A percentile compares a stretch with the other conserved stretches of the same genome.
These are phyloP conservation scores for Trametes hirsuta DNA, from an alignment of 1,284 basidiomycete species.

Conservation along the genomic window DNA sequence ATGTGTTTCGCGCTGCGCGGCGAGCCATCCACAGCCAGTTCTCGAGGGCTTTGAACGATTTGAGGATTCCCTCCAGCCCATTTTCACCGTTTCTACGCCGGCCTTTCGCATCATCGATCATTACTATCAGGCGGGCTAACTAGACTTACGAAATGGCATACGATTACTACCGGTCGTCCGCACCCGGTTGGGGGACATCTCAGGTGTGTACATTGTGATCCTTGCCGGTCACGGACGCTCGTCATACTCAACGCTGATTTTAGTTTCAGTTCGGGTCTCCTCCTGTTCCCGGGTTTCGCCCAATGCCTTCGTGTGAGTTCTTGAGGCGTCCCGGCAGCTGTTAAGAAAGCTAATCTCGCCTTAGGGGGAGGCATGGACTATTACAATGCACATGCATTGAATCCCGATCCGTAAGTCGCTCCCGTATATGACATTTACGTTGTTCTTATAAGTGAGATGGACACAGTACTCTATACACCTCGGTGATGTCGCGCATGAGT, in stretches of 20 bases:
- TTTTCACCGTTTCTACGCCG: no score
- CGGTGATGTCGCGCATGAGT: constrained; percentile 56
- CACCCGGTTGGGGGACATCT: constrained; percentile 30
- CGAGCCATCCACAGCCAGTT: no score
- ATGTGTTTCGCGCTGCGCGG: no score
- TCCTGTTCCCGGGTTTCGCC: constrained; percentile 57
- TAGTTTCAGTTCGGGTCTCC: constrained; percentile 57
- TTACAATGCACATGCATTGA: constrained; percentile 60
- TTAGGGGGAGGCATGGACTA: constrained; percentile 63
- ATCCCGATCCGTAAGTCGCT: constrained; percentile 55
- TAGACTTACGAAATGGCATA: constrained; percentile 18
- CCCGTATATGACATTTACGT: neutral
- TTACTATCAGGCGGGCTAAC: neutral
- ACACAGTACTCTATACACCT: constrained; percentile 46
- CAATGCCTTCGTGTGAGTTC: constrained; percentile 55
- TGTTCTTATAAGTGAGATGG: neutral
- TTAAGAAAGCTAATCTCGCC: neutral
- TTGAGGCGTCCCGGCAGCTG: constrained; percentile 14
- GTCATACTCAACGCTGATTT: neutral
- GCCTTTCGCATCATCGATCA: no score
- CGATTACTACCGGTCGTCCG: constrained; percentile 28
- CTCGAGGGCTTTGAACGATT: no score
- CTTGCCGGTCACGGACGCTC: neutral
- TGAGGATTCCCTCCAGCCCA: no score
- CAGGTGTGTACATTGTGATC: constrained; percentile 17